phyloP scores from a whole-genome alignment of 495 filamentous ascomycete species.

The Podospora conica region DNA sequence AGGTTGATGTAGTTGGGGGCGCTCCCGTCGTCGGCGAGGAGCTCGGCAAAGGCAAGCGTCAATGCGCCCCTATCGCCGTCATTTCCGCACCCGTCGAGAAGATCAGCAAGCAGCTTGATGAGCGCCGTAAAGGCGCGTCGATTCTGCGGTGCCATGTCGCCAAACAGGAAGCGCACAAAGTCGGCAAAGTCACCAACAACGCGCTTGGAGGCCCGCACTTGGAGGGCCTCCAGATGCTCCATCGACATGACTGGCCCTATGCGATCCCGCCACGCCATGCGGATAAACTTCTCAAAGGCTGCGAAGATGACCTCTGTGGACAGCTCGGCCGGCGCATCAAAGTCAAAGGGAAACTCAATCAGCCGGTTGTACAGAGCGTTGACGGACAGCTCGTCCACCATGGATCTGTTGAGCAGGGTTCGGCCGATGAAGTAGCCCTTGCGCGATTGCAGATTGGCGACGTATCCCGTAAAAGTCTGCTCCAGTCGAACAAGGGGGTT shows the following conservation, averaged over 20 bases:
- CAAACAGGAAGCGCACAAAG: slow-evolving; percentile 67
- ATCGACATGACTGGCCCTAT: slow-evolving; percentile 75
- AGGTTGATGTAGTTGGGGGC: slow-evolving; percentile 83
- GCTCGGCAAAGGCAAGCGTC: slow-evolving; percentile 84
- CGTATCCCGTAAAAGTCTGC: slow-evolving; percentile 78
- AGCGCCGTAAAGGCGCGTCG: slow-evolving; percentile 78
- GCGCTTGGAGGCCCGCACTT: slow-evolving; percentile 65
- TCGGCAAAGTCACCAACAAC: slow-evolving; percentile 78
- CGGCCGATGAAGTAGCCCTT: slow-evolving; percentile 82
- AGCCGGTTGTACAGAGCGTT: slow-evolving; percentile 90
- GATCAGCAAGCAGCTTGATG: slow-evolving; percentile 77
- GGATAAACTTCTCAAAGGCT: slow-evolving; percentile 90
- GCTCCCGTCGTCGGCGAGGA: slow-evolving; percentile 70
- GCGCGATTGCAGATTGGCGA: slow-evolving; percentile 71
- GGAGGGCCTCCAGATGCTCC: slow-evolving; percentile 59
- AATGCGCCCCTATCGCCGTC: slow-evolving; percentile 88
- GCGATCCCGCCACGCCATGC: slow-evolving; percentile 78
- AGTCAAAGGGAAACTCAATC: slow-evolving; percentile 70
- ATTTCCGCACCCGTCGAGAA: slow-evolving; percentile 90
- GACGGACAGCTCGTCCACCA: slow-evolving; percentile 69
- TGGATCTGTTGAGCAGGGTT: slow-evolving; percentile 60
- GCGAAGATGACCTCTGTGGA: slow-evolving; percentile 85
- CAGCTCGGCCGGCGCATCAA: slow-evolving; percentile 66
- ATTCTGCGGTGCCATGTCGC: slow-evolving; percentile 86
- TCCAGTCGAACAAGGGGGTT: slow-evolving; percentile 66